These are phyloP conservation scores for Lentinula lateritia DNA, from an alignment of 768 basidiomycete genomes.

Conservation along the genomic window DNA sequence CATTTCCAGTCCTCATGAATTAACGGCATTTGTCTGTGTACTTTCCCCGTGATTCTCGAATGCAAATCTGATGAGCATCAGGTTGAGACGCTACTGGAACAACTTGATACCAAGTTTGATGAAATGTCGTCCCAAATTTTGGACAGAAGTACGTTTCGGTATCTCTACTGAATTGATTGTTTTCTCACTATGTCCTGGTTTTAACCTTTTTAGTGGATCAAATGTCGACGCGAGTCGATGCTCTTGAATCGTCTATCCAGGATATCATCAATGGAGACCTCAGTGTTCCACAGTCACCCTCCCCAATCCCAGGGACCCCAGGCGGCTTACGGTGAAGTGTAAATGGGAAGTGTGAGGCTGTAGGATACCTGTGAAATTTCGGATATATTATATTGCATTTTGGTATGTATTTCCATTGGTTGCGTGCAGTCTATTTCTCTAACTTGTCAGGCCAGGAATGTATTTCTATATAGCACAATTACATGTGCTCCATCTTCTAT, in stretches of 20 bases:
- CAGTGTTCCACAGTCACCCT: slow-evolving; percentile 60
- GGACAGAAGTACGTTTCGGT: slow-evolving; percentile 59
- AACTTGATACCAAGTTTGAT: slow-evolving; percentile 87
- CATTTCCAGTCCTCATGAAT: slow-evolving; percentile 88
- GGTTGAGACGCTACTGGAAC: slow-evolving; percentile 86
- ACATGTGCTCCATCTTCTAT: background rate
- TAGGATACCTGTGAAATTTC: background rate
- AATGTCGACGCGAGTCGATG: slow-evolving; percentile 90
- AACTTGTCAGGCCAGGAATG: background rate
- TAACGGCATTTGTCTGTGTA: slow-evolving; percentile 82
- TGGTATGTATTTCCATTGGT: background rate
- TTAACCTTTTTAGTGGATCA: slow-evolving; percentile 63
- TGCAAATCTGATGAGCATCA: background rate
- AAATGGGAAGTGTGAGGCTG: background rate
- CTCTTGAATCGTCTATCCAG: slow-evolving; percentile 84
- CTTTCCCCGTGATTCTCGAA: background rate
- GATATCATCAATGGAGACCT: slow-evolving; percentile 83
- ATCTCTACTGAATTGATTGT: slow-evolving; percentile 3
- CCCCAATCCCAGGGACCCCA: slow-evolving; percentile 26
- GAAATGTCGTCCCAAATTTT: slow-evolving; percentile 90
- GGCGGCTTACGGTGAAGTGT: slow-evolving; percentile 2
- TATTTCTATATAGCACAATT: background rate
- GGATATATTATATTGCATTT: background rate
- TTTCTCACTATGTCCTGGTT: background rate
- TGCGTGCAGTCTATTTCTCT: background rate